Evolutionary conservation across 2,329 filamentous ascomycete genomes (phyloP), one percentile per base, ranked within the genome.

Genomic region (Fusarium scirpi): DNA sequence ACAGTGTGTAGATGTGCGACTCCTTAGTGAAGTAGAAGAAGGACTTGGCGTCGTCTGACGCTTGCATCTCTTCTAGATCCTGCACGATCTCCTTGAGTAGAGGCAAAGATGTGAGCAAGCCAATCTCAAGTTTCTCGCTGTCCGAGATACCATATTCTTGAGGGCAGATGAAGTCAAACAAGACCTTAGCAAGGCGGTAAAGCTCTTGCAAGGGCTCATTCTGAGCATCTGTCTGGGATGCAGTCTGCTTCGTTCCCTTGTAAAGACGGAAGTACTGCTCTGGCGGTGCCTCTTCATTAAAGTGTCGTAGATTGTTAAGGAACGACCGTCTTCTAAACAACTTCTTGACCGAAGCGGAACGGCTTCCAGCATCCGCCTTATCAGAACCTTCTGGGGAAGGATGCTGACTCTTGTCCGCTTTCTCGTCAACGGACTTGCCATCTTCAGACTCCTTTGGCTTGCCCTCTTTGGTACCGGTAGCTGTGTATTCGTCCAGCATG

Each of bases 1-100:
- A 88, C 8, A 99, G 87, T 8, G 96, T 99, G 83, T 99, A 99
- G 69, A 99, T 98, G 79, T 99, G 96, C 1, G 94, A 97, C 81
- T 99, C 96, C 81, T 99, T 99, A 69, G 96, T 99, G 81, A 99
- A 99, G 83, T 99, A 99, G 82, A 98, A 93, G 84, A 98, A 98
- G 3, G 92, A 95, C 78, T 98, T 98, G 46, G 94, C 94, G 72
- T 97, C 93, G 56, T 95, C 91, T 0, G 93, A 97, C 6, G 96
- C 95, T 81, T 99, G 96, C 80, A 98, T 94, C 81, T 98, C 94
- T 82, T 99, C 97, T 4, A 99, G 86, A 76, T 99, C 95, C 77
- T 94, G 92, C 9, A 99, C 96, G 74, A 99, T 98, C 81, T 99
- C 96, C 79, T 97, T 97, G 47, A 99, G 88, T 18, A 99, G 85